phyloP scores from a whole-genome alignment of 306 rosid genomes.

The Prunus mongolica region DNA sequence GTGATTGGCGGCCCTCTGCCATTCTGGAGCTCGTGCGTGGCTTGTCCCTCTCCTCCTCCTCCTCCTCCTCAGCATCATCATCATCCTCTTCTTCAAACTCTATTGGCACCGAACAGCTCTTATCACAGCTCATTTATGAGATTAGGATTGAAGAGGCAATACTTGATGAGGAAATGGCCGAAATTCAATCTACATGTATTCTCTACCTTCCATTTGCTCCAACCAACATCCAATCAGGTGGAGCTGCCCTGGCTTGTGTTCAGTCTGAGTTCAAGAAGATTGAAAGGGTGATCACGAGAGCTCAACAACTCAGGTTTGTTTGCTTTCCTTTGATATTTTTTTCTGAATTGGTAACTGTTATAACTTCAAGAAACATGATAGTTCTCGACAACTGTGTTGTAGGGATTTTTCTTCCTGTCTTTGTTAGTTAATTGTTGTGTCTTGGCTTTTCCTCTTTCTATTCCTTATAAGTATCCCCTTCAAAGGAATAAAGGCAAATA shows the following conservation, averaged over 20 bases:
- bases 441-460: not conserved
- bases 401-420: not conserved
- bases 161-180: constrained; percentile 48
- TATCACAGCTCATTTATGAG: constrained; percentile 37
- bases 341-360: not conserved
- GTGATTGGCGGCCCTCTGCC: constrained; percentile 50
- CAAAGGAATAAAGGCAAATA: not conserved
- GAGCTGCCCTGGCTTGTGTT: constrained; percentile 24
- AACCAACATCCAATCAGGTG: constrained; percentile 7
- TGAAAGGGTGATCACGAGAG: constrained; percentile 36
- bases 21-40: constrained; percentile 32
- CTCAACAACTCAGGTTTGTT: constrained; percentile 43
- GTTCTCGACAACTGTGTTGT: not conserved
- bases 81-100: constrained; percentile 7
- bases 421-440: not conserved
- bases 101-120: constrained; percentile 18
- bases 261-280: constrained; percentile 42
- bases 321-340: not conserved
- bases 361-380: not conserved
- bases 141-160: constrained; percentile 39
- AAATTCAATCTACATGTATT: constrained; percentile 43
- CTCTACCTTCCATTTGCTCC: constrained; percentile 42
- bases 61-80: not conserved
- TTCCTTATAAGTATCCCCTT: not conserved
- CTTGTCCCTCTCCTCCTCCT: constrained; percentile 18